Percentiles rank a stretch among this genome's conserved stretches.
Conservation (phyloP, 495 filamentous ascomycete species). For the Penicillium manginii region DNA sequence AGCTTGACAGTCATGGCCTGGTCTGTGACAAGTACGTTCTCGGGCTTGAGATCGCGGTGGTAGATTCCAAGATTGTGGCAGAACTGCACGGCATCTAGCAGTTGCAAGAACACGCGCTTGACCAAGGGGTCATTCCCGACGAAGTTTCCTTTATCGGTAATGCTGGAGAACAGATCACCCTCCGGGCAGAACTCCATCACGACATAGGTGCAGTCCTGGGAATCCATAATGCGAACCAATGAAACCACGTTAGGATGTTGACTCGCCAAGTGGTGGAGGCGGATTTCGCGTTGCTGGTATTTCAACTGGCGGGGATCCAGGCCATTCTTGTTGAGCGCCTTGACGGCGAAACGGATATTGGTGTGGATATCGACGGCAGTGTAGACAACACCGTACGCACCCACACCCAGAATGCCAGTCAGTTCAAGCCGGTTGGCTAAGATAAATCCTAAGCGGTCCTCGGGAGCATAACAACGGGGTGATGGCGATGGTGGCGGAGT, state of each 20-base stretch:
- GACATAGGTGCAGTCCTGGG: constrained; percentile 91
- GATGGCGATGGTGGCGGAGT: constrained; percentile 63
- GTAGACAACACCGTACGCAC: constrained; percentile 97
- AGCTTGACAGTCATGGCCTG: constrained; percentile 88
- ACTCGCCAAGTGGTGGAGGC: constrained; percentile 85
- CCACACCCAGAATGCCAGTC: constrained; percentile 83
- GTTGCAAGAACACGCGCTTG: constrained; percentile 89
- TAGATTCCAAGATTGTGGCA: constrained; percentile 95
- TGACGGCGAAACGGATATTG: constrained; percentile 86
- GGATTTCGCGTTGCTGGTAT: constrained; percentile 94
- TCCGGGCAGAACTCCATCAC: constrained; percentile 97
- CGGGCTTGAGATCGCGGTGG: constrained; percentile 96
- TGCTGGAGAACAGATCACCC: constrained; percentile 94
- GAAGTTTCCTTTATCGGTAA: constrained; percentile 92
- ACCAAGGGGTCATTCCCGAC: constrained; percentile 89
- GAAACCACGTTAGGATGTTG: constrained; percentile 92
- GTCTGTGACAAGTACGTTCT: constrained; percentile 94
- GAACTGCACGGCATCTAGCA: constrained; percentile 94
- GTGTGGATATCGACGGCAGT: constrained; percentile 87
- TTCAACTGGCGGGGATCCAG: constrained; percentile 83
- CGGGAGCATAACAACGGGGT: constrained; percentile 62
- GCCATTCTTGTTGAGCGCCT: constrained; percentile 90
- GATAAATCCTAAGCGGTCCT: constrained; percentile 85
- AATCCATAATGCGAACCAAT: constrained; percentile 91
- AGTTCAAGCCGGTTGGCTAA: constrained; percentile 83